Evolutionary conservation across 805 yeast species (phyloP).

Genomic region (Candida insectalens): DNA sequence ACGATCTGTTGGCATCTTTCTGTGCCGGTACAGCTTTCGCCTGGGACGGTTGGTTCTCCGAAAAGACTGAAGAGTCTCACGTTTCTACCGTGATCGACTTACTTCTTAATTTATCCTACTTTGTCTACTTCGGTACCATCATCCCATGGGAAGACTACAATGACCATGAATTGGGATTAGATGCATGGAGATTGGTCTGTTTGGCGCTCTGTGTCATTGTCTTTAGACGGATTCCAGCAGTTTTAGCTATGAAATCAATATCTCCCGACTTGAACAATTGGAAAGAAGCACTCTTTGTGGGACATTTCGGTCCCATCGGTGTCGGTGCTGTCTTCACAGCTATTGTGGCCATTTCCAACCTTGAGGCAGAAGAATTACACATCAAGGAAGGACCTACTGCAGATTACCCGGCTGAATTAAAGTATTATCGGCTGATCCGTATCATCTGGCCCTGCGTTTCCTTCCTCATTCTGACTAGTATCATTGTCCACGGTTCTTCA

Average conservation of each 20-base stretch:
- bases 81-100: conserved; percentile 60
- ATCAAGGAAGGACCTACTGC: conserved; percentile 25
- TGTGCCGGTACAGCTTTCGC: conserved; percentile 67
- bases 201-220: conserved; percentile 41
- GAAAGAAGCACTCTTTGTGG: conserved; percentile 63
- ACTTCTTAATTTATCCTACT: conserved; percentile 54
- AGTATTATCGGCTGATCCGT: conserved; percentile 22
- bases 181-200: conserved; percentile 43
- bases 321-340: conserved; percentile 29
- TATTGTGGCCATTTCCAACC: conserved; percentile 24
- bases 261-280: conserved; percentile 54
- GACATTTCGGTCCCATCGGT: conserved; percentile 74
- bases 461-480: conserved; percentile 43
- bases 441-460: conserved; percentile 43
- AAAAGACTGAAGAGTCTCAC: conserved; percentile 49
- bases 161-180: conserved; percentile 31
- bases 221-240: conserved; percentile 46
- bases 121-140: conserved; percentile 61
- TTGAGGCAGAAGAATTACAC: conserved; percentile 27
- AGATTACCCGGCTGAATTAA: conserved; percentile 18
- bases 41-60: conserved; percentile 64
- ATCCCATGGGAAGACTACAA: conserved; percentile 63
- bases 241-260: conserved; percentile 42
- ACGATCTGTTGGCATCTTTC: conserved; percentile 63
- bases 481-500: conserved; percentile 54